Evolutionary conservation across 352 stramenopile genomes (phyloP).

Genomic region (Thraustochytrium sp.): DNA sequence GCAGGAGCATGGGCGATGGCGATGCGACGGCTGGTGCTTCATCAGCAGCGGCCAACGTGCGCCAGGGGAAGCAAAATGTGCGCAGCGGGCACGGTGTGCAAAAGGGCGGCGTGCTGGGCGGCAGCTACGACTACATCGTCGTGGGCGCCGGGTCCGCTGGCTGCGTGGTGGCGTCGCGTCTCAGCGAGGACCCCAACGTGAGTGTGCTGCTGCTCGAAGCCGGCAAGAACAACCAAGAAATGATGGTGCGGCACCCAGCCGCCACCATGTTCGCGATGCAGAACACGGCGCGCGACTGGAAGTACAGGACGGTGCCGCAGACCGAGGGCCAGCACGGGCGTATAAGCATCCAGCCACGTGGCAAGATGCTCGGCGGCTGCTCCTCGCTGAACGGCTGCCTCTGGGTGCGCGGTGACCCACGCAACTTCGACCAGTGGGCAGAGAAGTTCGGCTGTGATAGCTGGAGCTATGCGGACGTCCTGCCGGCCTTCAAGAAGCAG

Average conservation of each 20-base stretch:
- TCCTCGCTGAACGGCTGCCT: constrained; percentile 75
- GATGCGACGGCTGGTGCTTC: too few relatives aligned
- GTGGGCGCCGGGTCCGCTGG: constrained; percentile 79
- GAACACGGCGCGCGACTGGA: neutral
- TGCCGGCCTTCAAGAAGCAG: neutral
- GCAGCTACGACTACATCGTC: constrained; percentile 78
- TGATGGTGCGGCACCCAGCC: neutral
- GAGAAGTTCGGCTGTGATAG: constrained; percentile 56
- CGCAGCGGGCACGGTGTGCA: too few relatives aligned
- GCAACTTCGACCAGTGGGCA: constrained; percentile 63
- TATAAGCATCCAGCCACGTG: constrained; percentile 48
- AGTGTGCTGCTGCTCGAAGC: constrained; percentile 84
- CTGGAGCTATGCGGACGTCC: constrained; percentile 47
- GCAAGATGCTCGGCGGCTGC: constrained; percentile 71
- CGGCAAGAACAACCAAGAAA: constrained; percentile 62
- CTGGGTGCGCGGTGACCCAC: constrained; percentile 64
- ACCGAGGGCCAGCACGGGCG: neutral
- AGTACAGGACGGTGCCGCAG: neutral
- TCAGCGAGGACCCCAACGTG: constrained; percentile 71
- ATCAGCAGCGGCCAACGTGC: too few relatives aligned
- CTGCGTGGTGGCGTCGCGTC: constrained; percentile 78
- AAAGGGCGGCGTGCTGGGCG: too few relatives aligned
- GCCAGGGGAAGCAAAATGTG: too few relatives aligned
- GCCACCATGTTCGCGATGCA: neutral
- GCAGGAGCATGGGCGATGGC: too few relatives aligned